Conservation (phyloP, 2,329 filamentous ascomycete genomes). For the Scedosporium aurantiacum region DNA sequence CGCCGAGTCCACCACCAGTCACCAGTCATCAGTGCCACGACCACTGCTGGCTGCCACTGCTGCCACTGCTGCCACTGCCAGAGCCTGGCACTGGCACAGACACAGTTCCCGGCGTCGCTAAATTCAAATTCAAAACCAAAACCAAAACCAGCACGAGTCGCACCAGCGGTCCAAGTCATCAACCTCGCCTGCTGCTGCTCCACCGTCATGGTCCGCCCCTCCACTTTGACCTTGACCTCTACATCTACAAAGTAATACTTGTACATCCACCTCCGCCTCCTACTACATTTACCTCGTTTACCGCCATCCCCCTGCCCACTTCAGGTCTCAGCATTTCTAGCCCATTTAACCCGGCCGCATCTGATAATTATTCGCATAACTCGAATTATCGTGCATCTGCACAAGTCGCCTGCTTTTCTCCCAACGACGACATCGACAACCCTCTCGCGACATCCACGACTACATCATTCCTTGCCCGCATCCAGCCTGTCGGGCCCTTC, state of each 20-base stretch:
- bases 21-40: too few relatives aligned
- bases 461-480: not conserved
- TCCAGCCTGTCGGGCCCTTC: not conserved
- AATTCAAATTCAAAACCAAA: not conserved
- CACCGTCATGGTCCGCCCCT: not conserved
- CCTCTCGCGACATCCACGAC: not conserved
- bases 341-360: not conserved
- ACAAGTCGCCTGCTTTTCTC: not conserved
- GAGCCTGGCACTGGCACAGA: not conserved
- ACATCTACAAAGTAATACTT: too few relatives aligned
- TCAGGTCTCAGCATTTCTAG: not conserved
- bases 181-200: not conserved
- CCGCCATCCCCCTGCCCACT: constrained; percentile 5
- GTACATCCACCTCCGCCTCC: not conserved
- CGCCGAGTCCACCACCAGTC: not conserved
- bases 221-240: not conserved
- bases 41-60: too few relatives aligned
- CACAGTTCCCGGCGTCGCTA: not conserved
- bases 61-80: too few relatives aligned
- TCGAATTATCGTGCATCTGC: constrained; percentile 6
- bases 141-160: not conserved
- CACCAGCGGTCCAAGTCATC: not conserved
- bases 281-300: not conserved
- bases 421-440: not conserved
- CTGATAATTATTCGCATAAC: constrained; percentile 1